Evolutionary conservation across 805 yeast species (phyloP), one percentile per base, ranked within the genome.

Genomic region (Candida alai): DNA sequence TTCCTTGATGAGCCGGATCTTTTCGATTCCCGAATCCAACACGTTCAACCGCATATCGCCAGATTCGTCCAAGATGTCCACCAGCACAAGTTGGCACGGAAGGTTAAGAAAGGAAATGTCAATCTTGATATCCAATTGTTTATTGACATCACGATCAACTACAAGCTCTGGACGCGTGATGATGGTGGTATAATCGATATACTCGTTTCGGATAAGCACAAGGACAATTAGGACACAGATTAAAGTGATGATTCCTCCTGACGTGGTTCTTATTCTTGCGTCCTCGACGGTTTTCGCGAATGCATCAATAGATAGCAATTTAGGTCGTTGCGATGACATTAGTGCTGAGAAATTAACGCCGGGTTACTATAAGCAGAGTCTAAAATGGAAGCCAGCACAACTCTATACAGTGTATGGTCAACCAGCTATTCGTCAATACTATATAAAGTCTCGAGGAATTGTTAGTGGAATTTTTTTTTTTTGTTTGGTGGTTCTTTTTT

Each of bases 221-320:
- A 81, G 36, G 12, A 86, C 79, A 3, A 84, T 66, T 5, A 77
- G 32, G 3, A 77, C 49, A 50, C 96, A 83, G 3, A 76, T 62
- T 26, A 93, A 49, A 3, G 97, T 87, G 50, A 93, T 84, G 18
- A 87, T 49, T 2, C 96, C 98, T 34, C 98, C 98, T 6, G 90
- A 72, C 4, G 90, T 73, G 4, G 98, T 93, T 42, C 84, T 78
- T 41, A 93, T 76, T 32, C 85, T 74, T 6, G 95, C 94, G 56
- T 93, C 98, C 52, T 90, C 97, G 22, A 86, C 89, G 4, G 97
- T 85, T 60, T 89, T 90, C 19, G 95, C 75, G 54, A 90, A 89
- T n/a, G 90, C 95, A 59, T 89, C 97, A 39, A 84, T 64, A 27
- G 80, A 76, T 31, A 84, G 54, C 43, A 79, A 58, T 41, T 45